Base-by-base conservation (phyloP, 2,329 filamentous ascomycete species). In the Colletotrichum sp. region DNA sequence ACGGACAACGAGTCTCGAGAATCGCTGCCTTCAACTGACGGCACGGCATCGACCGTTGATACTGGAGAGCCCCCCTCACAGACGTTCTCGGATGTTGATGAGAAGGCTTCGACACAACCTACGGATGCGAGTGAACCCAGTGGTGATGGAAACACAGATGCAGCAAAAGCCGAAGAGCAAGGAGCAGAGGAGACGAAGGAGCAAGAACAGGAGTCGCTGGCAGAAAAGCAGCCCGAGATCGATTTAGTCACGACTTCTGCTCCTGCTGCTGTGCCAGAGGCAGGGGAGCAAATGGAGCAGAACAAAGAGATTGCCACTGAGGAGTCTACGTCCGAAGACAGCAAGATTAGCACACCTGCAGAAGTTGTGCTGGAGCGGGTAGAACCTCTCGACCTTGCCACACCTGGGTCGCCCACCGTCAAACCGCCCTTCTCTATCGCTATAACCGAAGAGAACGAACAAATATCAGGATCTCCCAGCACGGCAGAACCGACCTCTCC, bases 1-100 rank as follows among this genome's bases (percentile, higher is more conserved):
- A 92, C 96, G 9, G 96, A 98, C 82, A 94, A 96, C 79, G 95
- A 96, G 77, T 96, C 95, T 4, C 93, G 94, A 74, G 93, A 95
- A 73, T 94, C 94, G 1, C 86, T 96, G 18, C 89, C 89, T 7
- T 92, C 93, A 8, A 91, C 91, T 14, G 95, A 97, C 65, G 92
- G 94, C 56, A 87, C 88, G 4, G 86, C 87, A 9, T 92, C 93
- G 26, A 85, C 87, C 3, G 86, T 87, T 7, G 89, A 90, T 74
- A 82, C 85, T 13, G 86, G 88, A 10, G 90, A 90, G 68, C 87
- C 83, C 52, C 82, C 82, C 7, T 87, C 85, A 4, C 87, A 89
- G 77, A 84, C 84, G 5, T 86, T 85, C 66, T 86, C 86, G 2
- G 88, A 90, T 61, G 79, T 83, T 12, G 87, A 89, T 24, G 87